Conservation (phyloP, 192 early-diverging fungal species). For the Paraglomus occultum region DNA sequence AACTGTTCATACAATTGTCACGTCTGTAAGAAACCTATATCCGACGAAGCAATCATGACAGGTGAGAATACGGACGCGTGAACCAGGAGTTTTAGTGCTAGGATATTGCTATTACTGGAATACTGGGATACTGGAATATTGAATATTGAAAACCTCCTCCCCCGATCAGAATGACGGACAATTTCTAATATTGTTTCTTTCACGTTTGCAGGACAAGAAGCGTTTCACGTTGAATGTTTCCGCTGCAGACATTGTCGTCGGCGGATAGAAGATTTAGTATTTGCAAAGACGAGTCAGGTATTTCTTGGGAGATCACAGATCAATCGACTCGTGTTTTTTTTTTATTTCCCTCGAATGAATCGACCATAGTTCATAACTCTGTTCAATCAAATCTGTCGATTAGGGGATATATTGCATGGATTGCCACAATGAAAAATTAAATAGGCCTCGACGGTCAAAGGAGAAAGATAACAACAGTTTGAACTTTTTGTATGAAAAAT, state of each 20-base stretch:
- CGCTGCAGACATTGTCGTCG: constrained; percentile 69
- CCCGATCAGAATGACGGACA: not conserved
- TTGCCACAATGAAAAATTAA: constrained; percentile 60
- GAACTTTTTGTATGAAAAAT: constrained; percentile 30
- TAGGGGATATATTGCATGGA: constrained; percentile 72
- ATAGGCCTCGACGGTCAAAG: constrained; percentile 32
- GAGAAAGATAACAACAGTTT: constrained; percentile 13
- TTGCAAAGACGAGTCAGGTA: constrained; percentile 75
- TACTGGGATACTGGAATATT: no score
- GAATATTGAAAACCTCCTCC: not conserved
- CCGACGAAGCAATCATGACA: constrained; percentile 83
- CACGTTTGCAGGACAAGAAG: constrained; percentile 57
- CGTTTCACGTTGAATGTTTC: constrained; percentile 82
- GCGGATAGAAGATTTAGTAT: constrained; percentile 74
- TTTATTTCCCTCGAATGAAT: not conserved
- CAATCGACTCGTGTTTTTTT: not conserved
- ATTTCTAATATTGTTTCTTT: not conserved
- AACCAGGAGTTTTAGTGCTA: not conserved
- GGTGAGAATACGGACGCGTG: constrained; percentile 41
- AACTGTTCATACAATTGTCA: constrained; percentile 78
- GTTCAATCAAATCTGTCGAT: not conserved
- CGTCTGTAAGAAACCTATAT: constrained; percentile 69
- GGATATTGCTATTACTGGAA: no score
- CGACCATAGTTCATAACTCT: no score
- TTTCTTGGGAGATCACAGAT: constrained; percentile 2